These are phyloP conservation scores for Marasmius sp. DNA, from an alignment of 1,284 basidiomycete species.

Conservation along the genomic window DNA sequence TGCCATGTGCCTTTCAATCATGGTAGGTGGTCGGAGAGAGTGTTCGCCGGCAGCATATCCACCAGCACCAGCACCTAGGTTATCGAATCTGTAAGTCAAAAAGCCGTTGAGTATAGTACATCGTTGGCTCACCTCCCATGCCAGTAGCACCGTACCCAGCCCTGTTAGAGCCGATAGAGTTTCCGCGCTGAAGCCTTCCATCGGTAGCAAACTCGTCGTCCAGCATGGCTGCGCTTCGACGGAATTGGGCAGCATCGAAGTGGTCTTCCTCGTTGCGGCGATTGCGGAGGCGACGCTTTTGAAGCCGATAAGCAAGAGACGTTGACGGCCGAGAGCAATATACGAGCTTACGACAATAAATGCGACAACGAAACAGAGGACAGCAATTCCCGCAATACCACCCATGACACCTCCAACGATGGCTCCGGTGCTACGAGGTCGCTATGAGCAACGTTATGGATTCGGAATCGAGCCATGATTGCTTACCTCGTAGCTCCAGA, in stretches of 20 bases:
- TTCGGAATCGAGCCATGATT: background rate
- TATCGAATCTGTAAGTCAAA: background rate
- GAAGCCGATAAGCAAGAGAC: background rate
- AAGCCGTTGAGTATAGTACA: background rate
- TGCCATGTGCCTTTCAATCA: slow-evolving; percentile 25
- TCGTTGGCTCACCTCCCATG: background rate
- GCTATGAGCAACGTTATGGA: background rate
- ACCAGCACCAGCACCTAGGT: background rate
- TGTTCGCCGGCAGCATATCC: slow-evolving; percentile 1
- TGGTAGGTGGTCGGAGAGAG: slow-evolving; percentile 17
- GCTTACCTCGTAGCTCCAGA: background rate
- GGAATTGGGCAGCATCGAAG: slow-evolving; percentile 1
- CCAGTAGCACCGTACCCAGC: background rate
- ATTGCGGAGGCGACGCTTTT: background rate
- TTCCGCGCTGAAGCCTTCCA: background rate
- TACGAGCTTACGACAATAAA: background rate
- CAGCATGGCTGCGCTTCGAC: background rate
- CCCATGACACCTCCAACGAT: slow-evolving; percentile 1
- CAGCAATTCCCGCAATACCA: slow-evolving; percentile 1
- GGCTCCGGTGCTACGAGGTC: background rate
- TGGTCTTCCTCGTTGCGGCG: slow-evolving; percentile 1
- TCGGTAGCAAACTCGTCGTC: background rate
- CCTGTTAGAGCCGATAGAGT: background rate
- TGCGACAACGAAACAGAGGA: background rate
- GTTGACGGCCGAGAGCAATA: background rate